These are phyloP conservation scores for Penicillium psychrosexuale DNA, from an alignment of 2,329 filamentous ascomycete species.

Conservation along the genomic window DNA sequence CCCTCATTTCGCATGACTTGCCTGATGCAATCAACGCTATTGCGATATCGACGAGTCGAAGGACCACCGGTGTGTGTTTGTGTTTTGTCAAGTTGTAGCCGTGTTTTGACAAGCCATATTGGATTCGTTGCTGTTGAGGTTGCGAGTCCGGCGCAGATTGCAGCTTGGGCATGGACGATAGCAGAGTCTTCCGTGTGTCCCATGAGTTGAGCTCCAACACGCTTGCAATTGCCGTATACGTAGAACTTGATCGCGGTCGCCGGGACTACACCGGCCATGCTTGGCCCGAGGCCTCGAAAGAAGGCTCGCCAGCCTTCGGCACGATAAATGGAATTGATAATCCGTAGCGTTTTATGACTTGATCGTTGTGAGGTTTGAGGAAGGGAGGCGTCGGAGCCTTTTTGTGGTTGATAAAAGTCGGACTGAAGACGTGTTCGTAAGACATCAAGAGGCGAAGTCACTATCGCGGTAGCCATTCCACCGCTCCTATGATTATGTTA, in stretches of 20 bases:
- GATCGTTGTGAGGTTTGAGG: constrained; percentile 27
- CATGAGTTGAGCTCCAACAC: constrained; percentile 30
- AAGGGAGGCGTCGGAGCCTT: constrained; percentile 46
- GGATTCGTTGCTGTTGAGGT: constrained; percentile 40
- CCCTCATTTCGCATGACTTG: constrained; percentile 85
- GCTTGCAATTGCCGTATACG: constrained; percentile 40
- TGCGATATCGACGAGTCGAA: constrained; percentile 37
- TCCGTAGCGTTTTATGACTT: constrained; percentile 33
- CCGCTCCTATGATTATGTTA: constrained; percentile 45
- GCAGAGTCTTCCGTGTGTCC: constrained; percentile 31
- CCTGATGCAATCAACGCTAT: constrained; percentile 65
- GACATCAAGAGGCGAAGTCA: constrained; percentile 92
- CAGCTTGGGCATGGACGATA: constrained; percentile 34
- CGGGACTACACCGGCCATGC: constrained; percentile 39
- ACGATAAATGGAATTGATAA: constrained; percentile 36
- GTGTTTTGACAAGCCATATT: constrained; percentile 63
- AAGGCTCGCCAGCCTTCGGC: constrained; percentile 40
- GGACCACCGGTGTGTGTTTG: constrained; percentile 19
- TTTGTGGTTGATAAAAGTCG: constrained; percentile 76
- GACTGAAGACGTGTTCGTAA: constrained; percentile 96
- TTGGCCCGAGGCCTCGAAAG: constrained; percentile 39
- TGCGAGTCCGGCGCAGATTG: constrained; percentile 35
- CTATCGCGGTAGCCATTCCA: constrained; percentile 82
- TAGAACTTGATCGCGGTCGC: constrained; percentile 42
- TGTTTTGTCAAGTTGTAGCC: constrained; percentile 52